Percentiles rank a stretch among this genome's conserved stretches.
Evolutionary conservation across 1,284 basidiomycete species (phyloP).

Genomic region (Erythrobasidium hasegawianum): DNA sequence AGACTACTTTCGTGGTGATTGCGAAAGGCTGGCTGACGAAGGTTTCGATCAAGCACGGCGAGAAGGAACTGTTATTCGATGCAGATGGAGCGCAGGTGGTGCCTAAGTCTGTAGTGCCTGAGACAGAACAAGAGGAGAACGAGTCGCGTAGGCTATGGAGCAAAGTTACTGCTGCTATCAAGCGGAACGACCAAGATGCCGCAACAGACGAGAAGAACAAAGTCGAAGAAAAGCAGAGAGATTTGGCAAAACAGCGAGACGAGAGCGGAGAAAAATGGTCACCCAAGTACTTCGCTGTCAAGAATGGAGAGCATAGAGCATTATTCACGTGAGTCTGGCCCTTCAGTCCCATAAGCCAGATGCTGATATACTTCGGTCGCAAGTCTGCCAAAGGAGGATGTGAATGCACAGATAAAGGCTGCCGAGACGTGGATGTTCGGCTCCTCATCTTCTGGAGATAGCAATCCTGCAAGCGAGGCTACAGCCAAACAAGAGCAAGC

Average conservation of each 20-base stretch:
- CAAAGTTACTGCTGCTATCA: constrained; percentile 80
- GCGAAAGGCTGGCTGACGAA: neutral
- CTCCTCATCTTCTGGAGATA: constrained; percentile 1
- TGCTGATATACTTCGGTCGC: too few relatives aligned
- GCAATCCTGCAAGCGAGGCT: neutral
- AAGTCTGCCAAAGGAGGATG: constrained; percentile 66
- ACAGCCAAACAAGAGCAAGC: neutral
- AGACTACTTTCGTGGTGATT: constrained; percentile 8
- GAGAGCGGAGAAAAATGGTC: constrained; percentile 64
- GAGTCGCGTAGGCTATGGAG: constrained; percentile 88
- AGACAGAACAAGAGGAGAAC: constrained; percentile 81
- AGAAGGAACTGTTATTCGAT: constrained; percentile 78
- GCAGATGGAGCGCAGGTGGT: constrained; percentile 66
- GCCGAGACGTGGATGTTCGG: constrained; percentile 61
- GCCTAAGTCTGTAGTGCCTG: constrained; percentile 77
- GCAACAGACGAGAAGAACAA: constrained; percentile 85
- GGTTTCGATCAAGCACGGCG: constrained; percentile 55
- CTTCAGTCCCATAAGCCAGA: too few relatives aligned
- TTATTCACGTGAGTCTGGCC: constrained; percentile 61
- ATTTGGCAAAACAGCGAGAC: constrained; percentile 70
- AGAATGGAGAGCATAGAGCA: constrained; percentile 72
- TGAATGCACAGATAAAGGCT: constrained; percentile 59
- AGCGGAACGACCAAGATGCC: constrained; percentile 82
- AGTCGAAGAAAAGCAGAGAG: constrained; percentile 90
- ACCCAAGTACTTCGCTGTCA: constrained; percentile 75